These are phyloP conservation scores for Pterothamnion heteromorphum DNA, from an alignment of 31 red algal genomes.

Conservation along the genomic window DNA sequence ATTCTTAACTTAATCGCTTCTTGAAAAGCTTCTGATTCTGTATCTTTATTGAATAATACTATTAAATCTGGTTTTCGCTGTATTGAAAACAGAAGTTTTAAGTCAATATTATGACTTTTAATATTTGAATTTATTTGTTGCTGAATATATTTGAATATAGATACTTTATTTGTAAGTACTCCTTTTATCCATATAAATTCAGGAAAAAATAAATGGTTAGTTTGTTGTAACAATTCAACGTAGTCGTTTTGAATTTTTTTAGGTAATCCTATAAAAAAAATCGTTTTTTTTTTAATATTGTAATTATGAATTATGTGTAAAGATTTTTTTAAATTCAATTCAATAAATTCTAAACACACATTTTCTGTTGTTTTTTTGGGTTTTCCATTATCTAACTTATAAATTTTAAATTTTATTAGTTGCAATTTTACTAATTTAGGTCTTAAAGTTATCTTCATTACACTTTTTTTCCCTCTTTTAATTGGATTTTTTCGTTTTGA, in stretches of 20 bases:
- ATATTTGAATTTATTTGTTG: constrained; percentile 20
- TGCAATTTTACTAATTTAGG: constrained; percentile 8
- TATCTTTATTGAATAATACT: neutral
- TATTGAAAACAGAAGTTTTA: too few species aligned
- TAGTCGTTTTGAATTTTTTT: neutral
- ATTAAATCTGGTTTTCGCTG: neutral
- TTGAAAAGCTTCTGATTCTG: neutral
- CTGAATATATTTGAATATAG: constrained; percentile 22
- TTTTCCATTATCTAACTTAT: neutral
- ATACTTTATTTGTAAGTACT: constrained; percentile 17
- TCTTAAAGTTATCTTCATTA: constrained; percentile 16
- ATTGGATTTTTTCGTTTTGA: constrained; percentile 53
- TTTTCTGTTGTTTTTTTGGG: neutral
- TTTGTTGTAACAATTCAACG: neutral
- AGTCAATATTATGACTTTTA: too few species aligned
- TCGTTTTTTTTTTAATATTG: neutral
- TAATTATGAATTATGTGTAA: neutral
- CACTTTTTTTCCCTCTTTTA: constrained; percentile 55
- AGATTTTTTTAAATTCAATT: neutral
- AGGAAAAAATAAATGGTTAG: constrained; percentile 30
- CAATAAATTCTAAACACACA: neutral
- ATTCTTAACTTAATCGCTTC: constrained; percentile 7
- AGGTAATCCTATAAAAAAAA: neutral
- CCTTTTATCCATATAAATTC: constrained; percentile 8
- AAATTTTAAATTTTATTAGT: neutral